Base-by-base conservation (phyloP, 441 rosid genomes). In the Dalechampia spathulata region DNA sequence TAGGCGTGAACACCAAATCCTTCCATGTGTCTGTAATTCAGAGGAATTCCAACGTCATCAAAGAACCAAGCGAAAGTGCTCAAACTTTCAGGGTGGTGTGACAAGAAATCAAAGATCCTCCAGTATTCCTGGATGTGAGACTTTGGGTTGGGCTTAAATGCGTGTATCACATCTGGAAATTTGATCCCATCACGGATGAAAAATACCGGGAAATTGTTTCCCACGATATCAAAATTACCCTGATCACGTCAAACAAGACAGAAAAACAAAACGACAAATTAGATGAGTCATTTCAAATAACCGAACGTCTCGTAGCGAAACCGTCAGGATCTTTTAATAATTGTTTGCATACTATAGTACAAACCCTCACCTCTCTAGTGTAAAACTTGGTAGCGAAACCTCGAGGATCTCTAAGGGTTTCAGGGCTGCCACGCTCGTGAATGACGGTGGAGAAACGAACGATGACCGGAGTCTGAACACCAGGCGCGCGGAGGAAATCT, bases 201-300 rank as follows among this genome's bases (percentile, higher is more conserved):
- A 77, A 93, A 93, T 56, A 93, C 99, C 6, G 97, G 97, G 72
- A 90, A 85, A 66, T 93, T 93, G 83, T 87, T 93, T 47, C 99
- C 99, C 64, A 93, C 97, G n/a, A 93, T 87, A 80, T 93, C 99
- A 68, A 93, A 93, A 65, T 90, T 93, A 20, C 99, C 99, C 97
- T 93, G 79, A 17, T 4, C n/a, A 49, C 10, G 13, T 17, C 14
- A 39, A 56, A 9, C 1, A 11, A 2, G 12, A 10, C 0, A 17
- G 34, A 14, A 51, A 46, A 28, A 10, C 10, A 21, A 0, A 6
- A 6, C 5, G 3, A 20, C 14, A 37, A 9, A 10, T 37, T 1
- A 37, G 14, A 9, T 28, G 7, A 0, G 17, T 25, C 7, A 41
- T 30, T 15, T 22, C n/a, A 14, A 48, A 25, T 22, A 16, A 28